Evolutionary conservation across 2,329 filamentous ascomycete genomes (phyloP), one percentile per base, ranked within the genome.

Genomic region (Sporothrix dimorphospora): DNA sequence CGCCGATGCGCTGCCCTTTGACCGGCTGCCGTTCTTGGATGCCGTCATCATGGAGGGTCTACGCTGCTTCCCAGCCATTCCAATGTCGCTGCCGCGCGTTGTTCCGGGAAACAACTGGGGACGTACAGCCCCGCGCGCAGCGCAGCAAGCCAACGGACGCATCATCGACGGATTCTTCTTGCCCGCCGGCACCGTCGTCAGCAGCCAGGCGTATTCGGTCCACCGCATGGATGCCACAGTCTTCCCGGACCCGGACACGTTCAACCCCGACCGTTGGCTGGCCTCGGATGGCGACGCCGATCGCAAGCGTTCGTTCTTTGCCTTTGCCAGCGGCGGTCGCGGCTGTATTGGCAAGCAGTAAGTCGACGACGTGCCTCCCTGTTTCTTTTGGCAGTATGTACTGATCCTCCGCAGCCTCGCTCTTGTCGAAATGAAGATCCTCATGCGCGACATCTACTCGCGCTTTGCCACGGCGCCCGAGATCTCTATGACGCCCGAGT

Each of bases 181-280:
- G 19, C 88, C 89, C 0, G 83, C 79, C 51, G 81, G 82, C 5
- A 87, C 87, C 0, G 83, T 89, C 53, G 88, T 90, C 68, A 89
- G 88, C 77, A 86, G 85, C 74, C 89, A 91, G 79, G 85, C 89
- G 0, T 88, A 85, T 77, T 90, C 88, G 12, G 82, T 89, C 45
- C 87, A 91, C 74, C 85, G 86, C 24, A 82, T 89, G 71, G 86
- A 91, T 75, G 79, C 81, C 12, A 85, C 90, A 71, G 91, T 94
- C 1, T 98, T 97, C 79, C 89, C 91, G 0, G 87, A 94, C 57
- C 92, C 94, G 0, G 92, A 97, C 73, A 81, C 80, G 6, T 98
- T 94, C 78, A 85, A 90, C 68, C 94, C 94, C 0, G 92, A 95
- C 72, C 87, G 95, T 76, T 98, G 94, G 94, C 87, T 97, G 75